Conservation (phyloP, 192 early-diverging fungal genomes). For the Backusella tuberculispora region DNA sequence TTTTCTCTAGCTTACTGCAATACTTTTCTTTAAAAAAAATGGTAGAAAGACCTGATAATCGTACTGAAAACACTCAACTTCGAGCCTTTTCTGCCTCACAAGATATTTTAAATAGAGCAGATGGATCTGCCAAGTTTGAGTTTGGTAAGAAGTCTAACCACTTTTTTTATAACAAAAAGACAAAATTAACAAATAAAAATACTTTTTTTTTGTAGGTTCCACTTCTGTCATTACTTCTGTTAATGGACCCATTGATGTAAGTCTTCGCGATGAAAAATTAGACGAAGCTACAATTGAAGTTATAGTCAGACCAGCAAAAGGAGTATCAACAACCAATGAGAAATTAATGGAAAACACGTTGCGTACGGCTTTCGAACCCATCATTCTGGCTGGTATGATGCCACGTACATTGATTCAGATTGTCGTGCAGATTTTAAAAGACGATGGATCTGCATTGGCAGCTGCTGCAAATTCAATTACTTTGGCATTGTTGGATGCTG, state of each 20-base stretch:
- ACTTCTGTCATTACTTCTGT: conserved; percentile 80
- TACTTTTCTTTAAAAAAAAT: conserved; percentile 10
- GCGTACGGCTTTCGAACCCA: conserved; percentile 72
- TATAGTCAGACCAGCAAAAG: conserved; percentile 69
- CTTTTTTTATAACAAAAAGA: not conserved
- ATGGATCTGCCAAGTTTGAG: conserved; percentile 87
- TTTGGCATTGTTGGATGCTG: conserved; percentile 90
- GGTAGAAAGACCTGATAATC: conserved; percentile 55
- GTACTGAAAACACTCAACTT: conserved; percentile 59
- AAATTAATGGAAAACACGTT: conserved; percentile 72
- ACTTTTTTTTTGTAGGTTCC: conserved; percentile 48
- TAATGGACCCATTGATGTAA: conserved; percentile 87
- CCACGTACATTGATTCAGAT: conserved; percentile 89
- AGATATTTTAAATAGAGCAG: conserved; percentile 72
- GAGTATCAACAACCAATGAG: conserved; percentile 66
- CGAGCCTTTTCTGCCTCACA: conserved; percentile 73
- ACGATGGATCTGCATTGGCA: conserved; percentile 84
- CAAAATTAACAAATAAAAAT: not conserved
- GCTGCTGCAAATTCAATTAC: conserved; percentile 83
- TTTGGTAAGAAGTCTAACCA: conserved; percentile 54
- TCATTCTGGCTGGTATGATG: conserved; percentile 78
- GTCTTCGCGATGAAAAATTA: conserved; percentile 84
- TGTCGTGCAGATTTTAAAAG: conserved; percentile 80
- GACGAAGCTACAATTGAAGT: conserved; percentile 89
- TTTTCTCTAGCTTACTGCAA: not conserved